Evolutionary conservation across 2,329 filamentous ascomycete species (phyloP).

Genomic region (Penicillium sp.): DNA sequence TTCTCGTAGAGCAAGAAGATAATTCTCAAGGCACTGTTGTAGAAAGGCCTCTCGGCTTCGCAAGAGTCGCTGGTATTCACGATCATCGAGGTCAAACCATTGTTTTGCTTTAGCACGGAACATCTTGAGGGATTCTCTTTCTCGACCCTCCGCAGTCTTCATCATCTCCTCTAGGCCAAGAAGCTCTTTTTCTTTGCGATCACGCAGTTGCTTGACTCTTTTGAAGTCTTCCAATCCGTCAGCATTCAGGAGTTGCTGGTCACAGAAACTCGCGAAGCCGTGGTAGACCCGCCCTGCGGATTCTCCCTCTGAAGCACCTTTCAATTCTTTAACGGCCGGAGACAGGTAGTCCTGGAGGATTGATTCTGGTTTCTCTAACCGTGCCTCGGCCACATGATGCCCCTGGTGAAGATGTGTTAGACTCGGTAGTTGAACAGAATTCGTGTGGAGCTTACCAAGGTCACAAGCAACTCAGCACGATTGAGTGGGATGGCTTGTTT

Average conservation of each 20-base stretch:
- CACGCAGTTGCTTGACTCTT: conserved; percentile 74
- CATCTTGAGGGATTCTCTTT: conserved; percentile 60
- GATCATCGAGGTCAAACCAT: conserved; percentile 88
- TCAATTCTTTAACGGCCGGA: conserved; percentile 80
- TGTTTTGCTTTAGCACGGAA: conserved; percentile 73
- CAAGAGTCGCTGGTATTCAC: conserved; percentile 78
- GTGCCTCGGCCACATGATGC: conserved; percentile 83
- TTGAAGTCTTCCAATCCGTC: conserved; percentile 82
- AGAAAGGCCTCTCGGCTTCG: conserved; percentile 79
- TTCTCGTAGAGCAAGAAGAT: conserved; percentile 78
- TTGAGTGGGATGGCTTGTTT: conserved; percentile 72
- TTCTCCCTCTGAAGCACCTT: conserved; percentile 64
- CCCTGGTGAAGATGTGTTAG: conserved; percentile 52
- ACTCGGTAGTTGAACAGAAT: neutral
- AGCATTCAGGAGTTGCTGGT: conserved; percentile 85
- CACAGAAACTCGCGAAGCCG: conserved; percentile 93
- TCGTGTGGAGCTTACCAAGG: conserved; percentile 57
- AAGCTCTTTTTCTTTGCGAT: conserved; percentile 81
- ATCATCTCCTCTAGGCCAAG: conserved; percentile 67
- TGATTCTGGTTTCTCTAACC: conserved; percentile 84
- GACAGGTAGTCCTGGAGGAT: conserved; percentile 86
- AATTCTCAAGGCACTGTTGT: conserved; percentile 89
- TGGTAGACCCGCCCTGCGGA: conserved; percentile 89
- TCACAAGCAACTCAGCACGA: conserved; percentile 77
- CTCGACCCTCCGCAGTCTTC: conserved; percentile 50